These are phyloP conservation scores for Solanum corneliomulleri DNA, from an alignment of 257 asterid species.

Conservation along the genomic window DNA sequence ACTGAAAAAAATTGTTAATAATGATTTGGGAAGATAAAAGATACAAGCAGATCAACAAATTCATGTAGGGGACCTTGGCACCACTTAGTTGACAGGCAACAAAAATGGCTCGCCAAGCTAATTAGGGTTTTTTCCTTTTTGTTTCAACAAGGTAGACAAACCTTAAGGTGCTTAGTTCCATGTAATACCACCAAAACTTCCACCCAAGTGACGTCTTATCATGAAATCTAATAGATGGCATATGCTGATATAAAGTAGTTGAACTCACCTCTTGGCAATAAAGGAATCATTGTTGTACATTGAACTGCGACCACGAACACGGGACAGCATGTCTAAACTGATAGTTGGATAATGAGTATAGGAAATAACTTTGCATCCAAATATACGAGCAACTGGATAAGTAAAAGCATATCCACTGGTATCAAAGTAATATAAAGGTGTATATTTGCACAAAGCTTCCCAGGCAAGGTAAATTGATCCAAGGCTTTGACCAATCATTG, in stretches of 20 bases:
- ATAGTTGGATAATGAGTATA: conserved; percentile 96
- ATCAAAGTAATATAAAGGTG: conserved; percentile 77
- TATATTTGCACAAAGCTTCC: conserved; percentile 74
- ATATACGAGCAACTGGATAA: conserved; percentile 77
- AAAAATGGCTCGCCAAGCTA: neutral
- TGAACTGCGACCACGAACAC: conserved; percentile 63
- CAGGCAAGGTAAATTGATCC: conserved; percentile 84
- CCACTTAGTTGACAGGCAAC: neutral
- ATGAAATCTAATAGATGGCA: neutral
- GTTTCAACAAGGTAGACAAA: neutral
- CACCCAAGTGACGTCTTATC: neutral
- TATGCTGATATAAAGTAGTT: neutral
- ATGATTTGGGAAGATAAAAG: neutral
- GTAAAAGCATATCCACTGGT: conserved; percentile 97
- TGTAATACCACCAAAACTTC: neutral
- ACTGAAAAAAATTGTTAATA: neutral
- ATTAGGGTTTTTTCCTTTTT: neutral
- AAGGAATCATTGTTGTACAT: conserved; percentile 78
- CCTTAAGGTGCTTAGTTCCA: neutral
- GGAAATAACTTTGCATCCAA: conserved; percentile 84
- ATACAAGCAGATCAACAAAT: neutral
- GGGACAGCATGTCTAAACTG: conserved; percentile 90
- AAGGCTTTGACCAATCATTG: conserved; percentile 95
- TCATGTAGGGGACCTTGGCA: neutral
- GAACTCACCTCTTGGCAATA: conserved; percentile 62